These are phyloP conservation scores for Leptographium galeiforme DNA, from an alignment of 2,329 filamentous ascomycete genomes.

Conservation along the genomic window DNA sequence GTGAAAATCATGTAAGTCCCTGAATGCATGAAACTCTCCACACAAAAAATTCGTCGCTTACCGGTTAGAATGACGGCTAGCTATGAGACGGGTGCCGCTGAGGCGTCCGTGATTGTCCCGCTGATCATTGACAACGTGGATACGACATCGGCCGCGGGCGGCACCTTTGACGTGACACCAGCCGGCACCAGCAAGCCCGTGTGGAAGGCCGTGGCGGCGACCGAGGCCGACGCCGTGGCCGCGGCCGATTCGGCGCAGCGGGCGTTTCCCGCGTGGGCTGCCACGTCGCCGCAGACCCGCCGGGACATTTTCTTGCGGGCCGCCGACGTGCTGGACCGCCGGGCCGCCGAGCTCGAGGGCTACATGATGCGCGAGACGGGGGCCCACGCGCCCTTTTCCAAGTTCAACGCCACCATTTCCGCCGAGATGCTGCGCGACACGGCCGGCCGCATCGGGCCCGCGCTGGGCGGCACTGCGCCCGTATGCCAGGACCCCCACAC, in stretches of 20 bases:
- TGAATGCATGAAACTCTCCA: no score
- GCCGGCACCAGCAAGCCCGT: background rate
- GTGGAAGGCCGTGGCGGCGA: slow-evolving; percentile 15
- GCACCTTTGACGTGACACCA: no score
- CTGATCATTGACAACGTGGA: no score
- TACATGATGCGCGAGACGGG: slow-evolving; percentile 44
- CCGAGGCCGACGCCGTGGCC: slow-evolving; percentile 15
- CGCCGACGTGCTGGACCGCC: slow-evolving; percentile 46
- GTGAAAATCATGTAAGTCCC: no score
- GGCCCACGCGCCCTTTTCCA: slow-evolving; percentile 23
- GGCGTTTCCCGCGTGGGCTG: slow-evolving; percentile 58
- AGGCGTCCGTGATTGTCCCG: no score
- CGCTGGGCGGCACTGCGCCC: background rate
- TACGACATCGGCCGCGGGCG: no score
- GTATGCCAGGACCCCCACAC: background rate
- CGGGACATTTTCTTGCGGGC: slow-evolving; percentile 59
- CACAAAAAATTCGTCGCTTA: no score
- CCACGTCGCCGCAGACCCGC: slow-evolving; percentile 43
- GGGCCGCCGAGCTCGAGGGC: slow-evolving; percentile 43
- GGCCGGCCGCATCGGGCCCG: slow-evolving; percentile 21
- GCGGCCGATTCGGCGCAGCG: slow-evolving; percentile 37
- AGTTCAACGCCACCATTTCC: slow-evolving; percentile 25
- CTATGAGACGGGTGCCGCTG: no score
- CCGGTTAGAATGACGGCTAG: no score
- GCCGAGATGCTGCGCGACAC: slow-evolving; percentile 27